Conservation (phyloP, 495 filamentous ascomycete species). For the Neurospora intermedia region DNA sequence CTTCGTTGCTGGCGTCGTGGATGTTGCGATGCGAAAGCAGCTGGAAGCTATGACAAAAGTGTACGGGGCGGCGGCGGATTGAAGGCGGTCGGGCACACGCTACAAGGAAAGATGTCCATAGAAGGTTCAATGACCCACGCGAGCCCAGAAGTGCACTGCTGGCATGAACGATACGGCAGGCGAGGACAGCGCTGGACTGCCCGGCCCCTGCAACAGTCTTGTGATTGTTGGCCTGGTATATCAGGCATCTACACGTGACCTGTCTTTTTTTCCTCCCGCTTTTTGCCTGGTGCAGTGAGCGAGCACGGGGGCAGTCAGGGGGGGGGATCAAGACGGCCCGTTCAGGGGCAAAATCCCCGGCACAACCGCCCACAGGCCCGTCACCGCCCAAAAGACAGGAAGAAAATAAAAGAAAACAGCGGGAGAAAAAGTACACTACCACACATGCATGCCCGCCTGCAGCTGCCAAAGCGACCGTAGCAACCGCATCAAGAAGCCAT, state of each 20-base stretch:
- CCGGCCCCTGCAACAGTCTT: background rate
- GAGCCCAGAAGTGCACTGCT: background rate
- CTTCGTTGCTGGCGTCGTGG: background rate
- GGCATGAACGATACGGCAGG: background rate
- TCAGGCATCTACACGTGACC: background rate
- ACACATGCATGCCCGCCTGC: background rate
- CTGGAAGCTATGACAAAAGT: background rate
- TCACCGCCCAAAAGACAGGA: background rate
- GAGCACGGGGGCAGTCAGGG: background rate
- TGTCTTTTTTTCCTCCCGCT: background rate
- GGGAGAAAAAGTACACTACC: background rate
- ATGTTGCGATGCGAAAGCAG: background rate
- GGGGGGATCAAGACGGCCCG: background rate
- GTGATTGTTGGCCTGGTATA: background rate
- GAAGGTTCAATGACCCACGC: background rate
- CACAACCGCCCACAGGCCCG: background rate
- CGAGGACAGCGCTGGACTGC: background rate
- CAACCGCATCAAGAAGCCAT: background rate
- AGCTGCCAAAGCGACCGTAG: background rate
- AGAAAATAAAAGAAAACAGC: background rate
- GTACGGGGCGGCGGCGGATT: background rate
- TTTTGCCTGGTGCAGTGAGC: background rate
- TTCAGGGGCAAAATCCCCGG: background rate
- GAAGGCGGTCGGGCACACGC: background rate
- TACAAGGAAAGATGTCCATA: background rate